phyloP scores from a whole-genome alignment of 1,139 yeast species.

The Pneumocystis carinii region DNA sequence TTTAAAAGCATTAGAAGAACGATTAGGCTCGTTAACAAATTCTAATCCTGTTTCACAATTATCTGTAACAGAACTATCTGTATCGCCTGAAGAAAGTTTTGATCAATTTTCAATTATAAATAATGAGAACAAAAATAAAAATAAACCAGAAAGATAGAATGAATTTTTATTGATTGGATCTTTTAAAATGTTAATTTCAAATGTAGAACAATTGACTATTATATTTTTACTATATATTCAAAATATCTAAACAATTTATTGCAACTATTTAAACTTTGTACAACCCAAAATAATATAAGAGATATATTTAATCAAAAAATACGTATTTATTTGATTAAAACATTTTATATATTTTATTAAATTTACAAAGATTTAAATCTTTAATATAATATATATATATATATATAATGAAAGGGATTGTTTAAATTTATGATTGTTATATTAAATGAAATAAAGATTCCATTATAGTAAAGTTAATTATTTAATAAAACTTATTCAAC shows the following conservation, averaged over 20 bases:
- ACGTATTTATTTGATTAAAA: background rate
- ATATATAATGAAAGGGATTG: too few species aligned
- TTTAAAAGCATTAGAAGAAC: background rate
- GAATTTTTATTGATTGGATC: background rate
- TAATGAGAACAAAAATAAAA: background rate
- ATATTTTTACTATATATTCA: background rate
- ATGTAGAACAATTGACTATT: background rate
- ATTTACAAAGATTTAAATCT: background rate
- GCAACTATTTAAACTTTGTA: background rate
- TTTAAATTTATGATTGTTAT: too few species aligned
- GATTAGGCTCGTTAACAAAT: constrained; percentile 1
- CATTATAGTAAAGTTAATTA: too few species aligned
- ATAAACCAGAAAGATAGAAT: background rate
- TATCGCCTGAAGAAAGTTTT: background rate
- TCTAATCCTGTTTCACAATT: background rate
- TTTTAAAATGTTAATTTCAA: background rate
- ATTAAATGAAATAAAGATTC: too few species aligned
- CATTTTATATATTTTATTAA: too few species aligned
- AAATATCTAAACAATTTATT: background rate
- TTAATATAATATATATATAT: too few species aligned
- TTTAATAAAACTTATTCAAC: too few species aligned
- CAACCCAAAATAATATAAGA: too few species aligned
- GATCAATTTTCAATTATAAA: background rate
- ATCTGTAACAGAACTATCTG: background rate
- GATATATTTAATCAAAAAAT: too few species aligned